These are phyloP conservation scores for Murraya koenigii DNA, from an alignment of 345 rosid species.

Conservation along the genomic window DNA sequence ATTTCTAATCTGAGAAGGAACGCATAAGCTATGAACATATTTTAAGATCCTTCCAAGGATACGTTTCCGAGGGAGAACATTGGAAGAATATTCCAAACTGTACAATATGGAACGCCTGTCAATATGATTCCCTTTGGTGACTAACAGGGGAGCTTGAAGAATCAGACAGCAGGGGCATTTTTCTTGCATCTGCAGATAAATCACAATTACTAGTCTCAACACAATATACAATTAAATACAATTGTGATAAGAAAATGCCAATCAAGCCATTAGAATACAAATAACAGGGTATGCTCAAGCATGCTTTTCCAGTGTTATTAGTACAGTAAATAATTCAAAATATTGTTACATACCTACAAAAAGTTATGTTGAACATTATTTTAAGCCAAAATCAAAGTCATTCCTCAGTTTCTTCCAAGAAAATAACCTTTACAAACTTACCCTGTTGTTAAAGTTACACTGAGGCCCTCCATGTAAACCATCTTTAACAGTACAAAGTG, in stretches of 20 bases:
- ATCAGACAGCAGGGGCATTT: conserved; percentile 39
- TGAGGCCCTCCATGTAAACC: conserved; percentile 4
- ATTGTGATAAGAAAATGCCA: conserved; percentile 13
- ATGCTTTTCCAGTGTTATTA: neutral
- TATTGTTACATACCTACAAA: neutral
- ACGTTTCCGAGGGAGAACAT: conserved; percentile 61
- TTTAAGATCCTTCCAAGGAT: conserved; percentile 43
- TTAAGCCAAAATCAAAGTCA: neutral
- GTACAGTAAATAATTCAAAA: neutral
- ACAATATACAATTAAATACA: conserved; percentile 3
- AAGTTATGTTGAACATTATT: neutral
- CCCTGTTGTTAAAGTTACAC: conserved; percentile 3
- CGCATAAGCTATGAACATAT: neutral
- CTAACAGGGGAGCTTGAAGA: conserved; percentile 33
- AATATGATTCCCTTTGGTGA: conserved; percentile 31
- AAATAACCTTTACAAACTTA: conserved; percentile 27
- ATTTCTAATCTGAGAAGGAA: neutral
- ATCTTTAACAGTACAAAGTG: neutral
- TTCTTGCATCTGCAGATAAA: conserved; percentile 35
- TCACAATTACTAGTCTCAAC: neutral
- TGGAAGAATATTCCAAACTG: conserved; percentile 32
- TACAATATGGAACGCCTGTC: conserved; percentile 42
- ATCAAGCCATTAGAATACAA: neutral
- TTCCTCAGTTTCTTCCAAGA: neutral
- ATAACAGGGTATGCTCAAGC: neutral